Percentiles rank a stretch among this genome's conserved stretches.
These are phyloP conservation scores for Austropuccinia psidii DNA, from an alignment of 1,284 basidiomycete species.

Conservation along the genomic window DNA sequence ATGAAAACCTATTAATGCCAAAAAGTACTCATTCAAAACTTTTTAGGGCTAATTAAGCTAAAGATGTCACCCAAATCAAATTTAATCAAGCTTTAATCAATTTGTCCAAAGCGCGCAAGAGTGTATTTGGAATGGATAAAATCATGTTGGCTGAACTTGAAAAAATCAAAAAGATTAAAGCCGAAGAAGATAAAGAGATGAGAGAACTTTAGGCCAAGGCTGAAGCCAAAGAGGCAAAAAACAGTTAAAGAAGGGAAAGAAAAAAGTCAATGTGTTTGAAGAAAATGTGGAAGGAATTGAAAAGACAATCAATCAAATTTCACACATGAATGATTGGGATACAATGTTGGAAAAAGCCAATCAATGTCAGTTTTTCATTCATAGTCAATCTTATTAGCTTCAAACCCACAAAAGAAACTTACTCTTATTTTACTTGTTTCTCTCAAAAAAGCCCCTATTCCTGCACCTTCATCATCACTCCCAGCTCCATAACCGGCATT, in stretches of 20 bases:
- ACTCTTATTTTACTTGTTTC: neutral
- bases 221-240: constrained; percentile 23
- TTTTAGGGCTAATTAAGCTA: constrained; percentile 24
- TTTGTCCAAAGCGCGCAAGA: constrained; percentile 28
- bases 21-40: constrained; percentile 13
- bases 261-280: neutral
- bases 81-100: constrained; percentile 22
- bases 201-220: constrained; percentile 20
- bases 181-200: constrained; percentile 20
- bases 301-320: neutral
- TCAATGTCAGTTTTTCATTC: neutral
- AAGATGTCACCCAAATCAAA: neutral
- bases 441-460: neutral
- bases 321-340: constrained; percentile 28
- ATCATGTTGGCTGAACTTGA: constrained; percentile 30
- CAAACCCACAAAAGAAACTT: neutral
- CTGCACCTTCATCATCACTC: neutral
- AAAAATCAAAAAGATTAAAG: constrained; percentile 34
- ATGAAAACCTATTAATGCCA: neutral
- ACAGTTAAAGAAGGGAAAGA: constrained; percentile 20
- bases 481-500: neutral
- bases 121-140: constrained; percentile 34
- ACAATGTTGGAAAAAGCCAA: constrained; percentile 3
- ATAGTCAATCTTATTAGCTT: neutral
- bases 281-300: neutral